Conservation (phyloP, 2,329 filamentous ascomycete genomes). For the Fusarium circinatum region DNA sequence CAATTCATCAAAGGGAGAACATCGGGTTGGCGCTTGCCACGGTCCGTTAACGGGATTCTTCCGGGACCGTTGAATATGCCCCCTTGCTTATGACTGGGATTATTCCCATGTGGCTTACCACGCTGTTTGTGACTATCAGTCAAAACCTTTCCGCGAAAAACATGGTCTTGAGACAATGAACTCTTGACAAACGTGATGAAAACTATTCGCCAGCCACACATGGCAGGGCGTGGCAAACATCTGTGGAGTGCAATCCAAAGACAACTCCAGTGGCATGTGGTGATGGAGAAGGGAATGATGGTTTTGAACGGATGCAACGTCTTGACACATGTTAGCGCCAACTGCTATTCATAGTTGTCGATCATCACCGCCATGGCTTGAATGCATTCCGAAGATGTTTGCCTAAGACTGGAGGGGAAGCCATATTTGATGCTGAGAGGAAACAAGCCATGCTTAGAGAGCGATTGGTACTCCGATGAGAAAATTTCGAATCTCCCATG, state of each 20-base stretch:
- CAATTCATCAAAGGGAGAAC: conserved; percentile 21
- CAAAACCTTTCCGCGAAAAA: conserved; percentile 17
- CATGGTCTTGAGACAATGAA: conserved; percentile 33
- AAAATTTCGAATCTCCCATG: neutral
- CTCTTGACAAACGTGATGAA: conserved; percentile 8
- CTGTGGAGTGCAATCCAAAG: conserved; percentile 10
- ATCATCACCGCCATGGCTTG: conserved; percentile 12
- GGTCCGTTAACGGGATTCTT: conserved; percentile 26
- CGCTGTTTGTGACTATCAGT: conserved; percentile 9
- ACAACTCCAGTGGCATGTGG: conserved; percentile 25
- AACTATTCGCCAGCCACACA: conserved; percentile 26
- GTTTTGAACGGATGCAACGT: conserved; percentile 12
- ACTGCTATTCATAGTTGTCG: conserved; percentile 33
- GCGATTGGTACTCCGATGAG: conserved; percentile 2
- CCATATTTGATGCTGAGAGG: conserved; percentile 5
- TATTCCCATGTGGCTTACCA: conserved; percentile 31
- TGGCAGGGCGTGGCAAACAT: conserved; percentile 23
- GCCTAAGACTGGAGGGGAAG: neutral
- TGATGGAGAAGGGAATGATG: conserved; percentile 4
- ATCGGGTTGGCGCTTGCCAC: conserved; percentile 22
- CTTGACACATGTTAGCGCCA: conserved; percentile 26
- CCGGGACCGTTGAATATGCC: conserved; percentile 27
- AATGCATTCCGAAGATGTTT: conserved; percentile 2
- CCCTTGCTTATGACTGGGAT: conserved; percentile 32
- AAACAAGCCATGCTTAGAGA: conserved; percentile 28